These are phyloP conservation scores for Neurospora discreta DNA, from an alignment of 495 filamentous ascomycete species.

Conservation along the genomic window DNA sequence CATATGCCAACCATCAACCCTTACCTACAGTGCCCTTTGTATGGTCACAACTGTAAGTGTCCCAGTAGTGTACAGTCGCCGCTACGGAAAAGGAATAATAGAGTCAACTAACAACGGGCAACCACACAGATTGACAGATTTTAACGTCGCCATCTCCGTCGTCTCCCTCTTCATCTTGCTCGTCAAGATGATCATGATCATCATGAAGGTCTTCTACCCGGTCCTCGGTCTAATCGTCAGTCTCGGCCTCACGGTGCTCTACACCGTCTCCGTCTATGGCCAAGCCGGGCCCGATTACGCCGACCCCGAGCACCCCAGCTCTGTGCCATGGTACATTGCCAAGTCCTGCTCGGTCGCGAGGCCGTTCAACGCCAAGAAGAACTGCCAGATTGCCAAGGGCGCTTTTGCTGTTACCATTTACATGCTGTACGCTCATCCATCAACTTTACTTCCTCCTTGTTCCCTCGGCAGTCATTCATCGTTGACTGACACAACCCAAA, in stretches of 20 bases:
- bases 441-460: background rate
- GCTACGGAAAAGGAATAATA: no score
- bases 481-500: background rate
- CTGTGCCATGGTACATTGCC: conserved; percentile 73
- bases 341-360: conserved; percentile 60
- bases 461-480: background rate
- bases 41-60: conserved; percentile 56
- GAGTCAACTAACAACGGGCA: conserved; percentile 2
- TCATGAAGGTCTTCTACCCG: conserved; percentile 64
- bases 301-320: conserved; percentile 57
- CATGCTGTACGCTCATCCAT: conserved; percentile 50
- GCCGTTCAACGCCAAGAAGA: conserved; percentile 42
- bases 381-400: conserved; percentile 67
- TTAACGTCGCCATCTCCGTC: conserved; percentile 73
- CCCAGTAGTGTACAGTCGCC: no score
- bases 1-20: conserved; percentile 61
- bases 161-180: conserved; percentile 59
- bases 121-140: conserved; percentile 56
- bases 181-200: conserved; percentile 52
- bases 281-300: conserved; percentile 74
- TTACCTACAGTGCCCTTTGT: conserved; percentile 58
- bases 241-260: conserved; percentile 48
- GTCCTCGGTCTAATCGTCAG: conserved; percentile 52
- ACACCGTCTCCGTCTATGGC: conserved; percentile 51
- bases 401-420: conserved; percentile 59